phyloP scores from a whole-genome alignment of 306 rosid species.

The Cucumis cinereus region DNA sequence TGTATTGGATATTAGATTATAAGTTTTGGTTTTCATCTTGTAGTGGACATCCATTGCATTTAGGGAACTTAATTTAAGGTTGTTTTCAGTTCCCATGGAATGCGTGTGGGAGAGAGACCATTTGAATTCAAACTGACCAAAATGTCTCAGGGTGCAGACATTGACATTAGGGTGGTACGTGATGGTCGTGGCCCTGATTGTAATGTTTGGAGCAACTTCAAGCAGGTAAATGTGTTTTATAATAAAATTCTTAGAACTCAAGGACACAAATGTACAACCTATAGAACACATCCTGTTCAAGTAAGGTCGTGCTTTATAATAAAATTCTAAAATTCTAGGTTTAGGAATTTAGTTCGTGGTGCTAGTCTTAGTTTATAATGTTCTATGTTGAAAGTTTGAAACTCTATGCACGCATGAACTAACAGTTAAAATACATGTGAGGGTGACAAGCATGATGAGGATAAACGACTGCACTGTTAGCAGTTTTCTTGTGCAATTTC shows the following conservation, averaged over 20 bases:
- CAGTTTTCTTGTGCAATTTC: neutral
- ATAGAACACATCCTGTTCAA: too few relatives aligned
- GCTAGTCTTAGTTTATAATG: neutral
- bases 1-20: neutral
- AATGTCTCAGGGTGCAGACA: slow-evolving; percentile 85
- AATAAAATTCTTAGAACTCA: neutral
- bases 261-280: too few relatives aligned
- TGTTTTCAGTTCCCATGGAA: neutral
- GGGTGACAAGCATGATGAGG: neutral
- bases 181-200: slow-evolving; percentile 97
- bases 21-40: neutral
- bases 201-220: slow-evolving; percentile 96
- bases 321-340: neutral
- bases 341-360: neutral
- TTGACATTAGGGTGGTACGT: slow-evolving; percentile 94
- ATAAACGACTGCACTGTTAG: neutral
- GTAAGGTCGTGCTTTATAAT: too few relatives aligned
- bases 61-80: neutral
- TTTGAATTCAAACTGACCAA: slow-evolving; percentile 18
- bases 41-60: neutral
- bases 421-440: neutral
- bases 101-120: neutral
- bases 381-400: neutral
- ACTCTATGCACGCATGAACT: neutral
- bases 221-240: slow-evolving; percentile 51